A percentile compares a stretch with the other conserved stretches of the same genome.
phyloP scores from a whole-genome alignment of 441 rosid species.

The Flueggea neowawraea region DNA sequence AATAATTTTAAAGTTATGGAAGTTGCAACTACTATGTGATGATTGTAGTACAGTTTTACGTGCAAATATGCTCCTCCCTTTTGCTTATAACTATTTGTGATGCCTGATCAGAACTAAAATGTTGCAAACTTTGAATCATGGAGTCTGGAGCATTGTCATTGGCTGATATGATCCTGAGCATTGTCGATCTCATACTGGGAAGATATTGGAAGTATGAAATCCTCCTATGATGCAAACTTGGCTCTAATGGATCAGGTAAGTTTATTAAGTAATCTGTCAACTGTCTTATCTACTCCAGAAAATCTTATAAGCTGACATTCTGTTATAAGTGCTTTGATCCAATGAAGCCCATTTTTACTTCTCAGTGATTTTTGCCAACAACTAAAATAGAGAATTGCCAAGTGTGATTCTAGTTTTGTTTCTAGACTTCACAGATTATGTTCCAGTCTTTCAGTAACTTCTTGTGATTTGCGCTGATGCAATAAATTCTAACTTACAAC shows the following conservation, averaged over 20 bases:
- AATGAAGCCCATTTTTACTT: constrained; percentile 57
- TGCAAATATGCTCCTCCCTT: too few species aligned
- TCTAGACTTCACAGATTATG: neutral
- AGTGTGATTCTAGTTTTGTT: neutral
- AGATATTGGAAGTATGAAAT: constrained; percentile 81
- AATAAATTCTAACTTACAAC: neutral
- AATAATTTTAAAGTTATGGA: too few species aligned
- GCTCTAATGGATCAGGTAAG: constrained; percentile 70
- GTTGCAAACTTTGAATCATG: neutral
- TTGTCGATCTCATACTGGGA: constrained; percentile 53
- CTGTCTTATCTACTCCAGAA: too few species aligned
- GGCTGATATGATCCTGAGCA: too few species aligned
- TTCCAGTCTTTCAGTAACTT: constrained; percentile 6
- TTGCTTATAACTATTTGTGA: too few species aligned
- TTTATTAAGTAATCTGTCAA: too few species aligned
- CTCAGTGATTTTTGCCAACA: constrained; percentile 81
- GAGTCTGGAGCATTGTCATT: neutral
- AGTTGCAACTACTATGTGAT: too few species aligned
- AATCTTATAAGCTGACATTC: too few species aligned
- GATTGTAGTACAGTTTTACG: too few species aligned
- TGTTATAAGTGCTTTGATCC: constrained; percentile 64
- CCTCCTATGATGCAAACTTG: constrained; percentile 86
- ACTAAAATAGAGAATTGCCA: constrained; percentile 73
- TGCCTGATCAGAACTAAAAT: neutral
- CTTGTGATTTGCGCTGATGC: constrained; percentile 3